Evolutionary conservation across 768 basidiomycete species (phyloP).

Genomic region (Trametes punicea): DNA sequence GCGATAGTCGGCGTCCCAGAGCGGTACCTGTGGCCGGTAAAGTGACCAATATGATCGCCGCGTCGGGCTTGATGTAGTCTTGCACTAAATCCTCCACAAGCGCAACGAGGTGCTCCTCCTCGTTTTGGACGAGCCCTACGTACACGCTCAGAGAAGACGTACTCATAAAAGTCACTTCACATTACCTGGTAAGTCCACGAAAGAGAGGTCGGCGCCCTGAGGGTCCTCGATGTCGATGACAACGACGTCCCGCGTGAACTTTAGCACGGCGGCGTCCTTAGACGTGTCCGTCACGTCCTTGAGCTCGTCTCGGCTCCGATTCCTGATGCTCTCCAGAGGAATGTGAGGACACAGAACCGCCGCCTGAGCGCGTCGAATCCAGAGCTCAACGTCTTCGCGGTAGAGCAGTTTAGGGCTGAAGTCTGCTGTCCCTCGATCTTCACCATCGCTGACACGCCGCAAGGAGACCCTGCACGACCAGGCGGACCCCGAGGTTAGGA

Average conservation of each 20-base stretch:
- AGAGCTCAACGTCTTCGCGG: constrained; percentile 35
- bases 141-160: constrained; percentile 23
- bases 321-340: constrained; percentile 21
- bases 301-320: constrained; percentile 28
- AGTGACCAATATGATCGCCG: constrained; percentile 61
- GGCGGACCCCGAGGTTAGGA: constrained; percentile 13
- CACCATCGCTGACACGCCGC: constrained; percentile 2
- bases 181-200: constrained; percentile 28
- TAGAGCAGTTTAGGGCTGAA: constrained; percentile 35
- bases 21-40: constrained; percentile 59
- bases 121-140: constrained; percentile 58
- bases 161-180: constrained; percentile 4
- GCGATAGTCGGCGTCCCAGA: background rate
- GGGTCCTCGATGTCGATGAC: constrained; percentile 31
- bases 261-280: constrained; percentile 7
- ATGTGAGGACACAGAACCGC: constrained; percentile 38
- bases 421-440: constrained; percentile 14
- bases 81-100: constrained; percentile 49
- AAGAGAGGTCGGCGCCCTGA: constrained; percentile 20
- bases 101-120: constrained; percentile 36
- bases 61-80: constrained; percentile 42
- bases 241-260: constrained; percentile 32
- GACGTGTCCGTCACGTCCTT: constrained; percentile 22
- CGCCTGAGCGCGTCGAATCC: constrained; percentile 44
- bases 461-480: constrained; percentile 30